Percentiles rank a stretch among this genome's conserved stretches.
These are phyloP conservation scores for Pseudocercospora macadamiae DNA, from an alignment of 2,329 filamentous ascomycete species.

Conservation along the genomic window DNA sequence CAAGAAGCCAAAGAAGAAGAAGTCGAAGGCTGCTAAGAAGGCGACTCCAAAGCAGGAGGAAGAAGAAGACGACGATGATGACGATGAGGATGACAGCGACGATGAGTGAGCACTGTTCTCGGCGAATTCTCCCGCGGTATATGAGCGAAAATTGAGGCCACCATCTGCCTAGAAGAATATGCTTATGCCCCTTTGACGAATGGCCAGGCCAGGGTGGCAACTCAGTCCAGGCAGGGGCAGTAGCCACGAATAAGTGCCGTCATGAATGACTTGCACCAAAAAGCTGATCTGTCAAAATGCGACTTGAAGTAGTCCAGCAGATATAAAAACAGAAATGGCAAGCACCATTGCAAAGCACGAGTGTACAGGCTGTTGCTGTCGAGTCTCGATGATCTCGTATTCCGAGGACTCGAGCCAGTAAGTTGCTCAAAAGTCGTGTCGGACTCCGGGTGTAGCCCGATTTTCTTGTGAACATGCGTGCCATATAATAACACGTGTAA, in stretches of 20 bases:
- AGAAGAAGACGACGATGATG: conserved; percentile 36
- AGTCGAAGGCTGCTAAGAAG: conserved; percentile 73
- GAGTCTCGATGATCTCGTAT: background rate
- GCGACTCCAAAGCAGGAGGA: conserved; percentile 27
- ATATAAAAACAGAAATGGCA: conserved; percentile 6
- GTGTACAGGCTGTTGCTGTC: background rate
- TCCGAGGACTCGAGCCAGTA: background rate
- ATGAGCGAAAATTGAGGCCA: background rate
- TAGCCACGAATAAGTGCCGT: background rate
- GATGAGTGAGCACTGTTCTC: conserved; percentile 22
- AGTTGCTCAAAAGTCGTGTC: background rate
- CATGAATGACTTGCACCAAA: background rate
- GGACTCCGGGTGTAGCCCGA: background rate
- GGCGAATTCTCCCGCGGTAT: background rate
- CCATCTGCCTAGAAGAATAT: background rate
- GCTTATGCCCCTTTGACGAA: background rate
- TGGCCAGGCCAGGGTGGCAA: conserved; percentile 7
- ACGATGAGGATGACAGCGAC: conserved; percentile 33
- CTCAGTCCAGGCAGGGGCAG: background rate
- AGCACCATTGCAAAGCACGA: background rate
- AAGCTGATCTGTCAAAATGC: background rate
- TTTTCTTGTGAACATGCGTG: background rate
- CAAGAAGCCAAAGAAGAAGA: conserved; percentile 91
- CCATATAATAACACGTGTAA: no score
- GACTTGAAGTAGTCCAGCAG: background rate